Conservation (phyloP, 495 filamentous ascomycete genomes). For the Hyaloscypha bicolor region DNA sequence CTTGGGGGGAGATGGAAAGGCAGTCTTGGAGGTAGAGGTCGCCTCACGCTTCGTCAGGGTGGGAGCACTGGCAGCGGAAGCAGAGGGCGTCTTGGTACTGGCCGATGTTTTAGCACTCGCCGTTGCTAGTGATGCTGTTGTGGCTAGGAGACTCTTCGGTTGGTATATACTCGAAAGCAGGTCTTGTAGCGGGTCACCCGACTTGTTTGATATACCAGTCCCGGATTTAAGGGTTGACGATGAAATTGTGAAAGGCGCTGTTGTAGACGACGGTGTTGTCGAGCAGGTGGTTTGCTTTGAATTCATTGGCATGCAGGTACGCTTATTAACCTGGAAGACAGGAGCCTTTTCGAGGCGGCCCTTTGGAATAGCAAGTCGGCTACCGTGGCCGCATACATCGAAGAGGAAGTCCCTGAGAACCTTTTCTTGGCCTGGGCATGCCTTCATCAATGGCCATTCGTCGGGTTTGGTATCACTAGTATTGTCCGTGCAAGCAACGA, state of each 20-base stretch:
- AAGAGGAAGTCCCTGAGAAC: not conserved
- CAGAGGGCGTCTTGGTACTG: not conserved
- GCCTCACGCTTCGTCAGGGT: no score
- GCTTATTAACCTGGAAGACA: not conserved
- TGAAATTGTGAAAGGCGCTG: not conserved
- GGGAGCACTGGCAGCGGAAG: not conserved
- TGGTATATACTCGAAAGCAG: not conserved
- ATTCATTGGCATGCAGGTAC: not conserved
- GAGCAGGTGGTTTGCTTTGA: not conserved
- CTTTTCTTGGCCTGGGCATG: constrained; percentile 3
- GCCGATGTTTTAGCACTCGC: not conserved
- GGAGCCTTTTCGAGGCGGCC: not conserved
- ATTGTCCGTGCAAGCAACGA: constrained; percentile 1
- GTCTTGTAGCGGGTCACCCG: not conserved
- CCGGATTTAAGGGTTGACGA: not conserved
- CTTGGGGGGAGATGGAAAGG: no score
- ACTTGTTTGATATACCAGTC: not conserved
- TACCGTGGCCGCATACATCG: not conserved
- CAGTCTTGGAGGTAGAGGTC: no score
- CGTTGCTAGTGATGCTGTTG: not conserved
- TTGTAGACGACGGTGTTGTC: not conserved
- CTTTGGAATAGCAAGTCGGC: not conserved
- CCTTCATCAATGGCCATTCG: not conserved
- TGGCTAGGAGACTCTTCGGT: not conserved
- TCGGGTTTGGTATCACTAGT: not conserved